These are phyloP conservation scores for Amborella trichopoda DNA, from an alignment of 164 flowering plant genomes.

Conservation along the genomic window DNA sequence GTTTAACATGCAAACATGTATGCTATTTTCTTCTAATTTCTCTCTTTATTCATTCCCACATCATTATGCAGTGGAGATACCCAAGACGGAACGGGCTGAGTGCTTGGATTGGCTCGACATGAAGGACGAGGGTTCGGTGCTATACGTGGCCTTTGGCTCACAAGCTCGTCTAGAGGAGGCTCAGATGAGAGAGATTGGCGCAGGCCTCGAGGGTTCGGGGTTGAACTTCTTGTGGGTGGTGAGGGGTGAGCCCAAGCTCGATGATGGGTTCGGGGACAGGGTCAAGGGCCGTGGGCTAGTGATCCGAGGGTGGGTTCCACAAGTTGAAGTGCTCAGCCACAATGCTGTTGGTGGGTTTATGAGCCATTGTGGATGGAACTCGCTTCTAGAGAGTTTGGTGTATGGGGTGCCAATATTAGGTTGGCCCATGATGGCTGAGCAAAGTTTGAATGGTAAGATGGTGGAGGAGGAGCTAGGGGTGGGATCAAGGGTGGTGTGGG, in stretches of 20 bases:
- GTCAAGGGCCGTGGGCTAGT: constrained; percentile 5
- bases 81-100: constrained; percentile 12
- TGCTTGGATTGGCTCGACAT: constrained; percentile 25
- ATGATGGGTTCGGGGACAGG: constrained; percentile 10
- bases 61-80: no score
- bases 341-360: constrained; percentile 11
- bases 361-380: constrained; percentile 17
- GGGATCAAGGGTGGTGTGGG: background rate
- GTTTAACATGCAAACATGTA: no score
- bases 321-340: constrained; percentile 10
- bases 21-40: no score
- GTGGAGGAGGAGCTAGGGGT: constrained; percentile 7
- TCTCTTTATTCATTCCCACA: no score
- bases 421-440: constrained; percentile 18
- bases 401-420: constrained; percentile 16
- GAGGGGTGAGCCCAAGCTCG: background rate
- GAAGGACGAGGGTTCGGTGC: constrained; percentile 13
- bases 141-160: constrained; percentile 38
- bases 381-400: constrained; percentile 12
- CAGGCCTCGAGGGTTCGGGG: constrained; percentile 20
- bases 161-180: constrained; percentile 6
- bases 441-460: constrained; percentile 9
- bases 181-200: constrained; percentile 17
- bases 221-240: constrained; percentile 17
- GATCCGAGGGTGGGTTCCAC: constrained; percentile 11